Percentiles rank a stretch among this genome's conserved stretches.
Conservation (phyloP, 2,329 filamentous ascomycete species). For the Alternaria ventricosa region DNA sequence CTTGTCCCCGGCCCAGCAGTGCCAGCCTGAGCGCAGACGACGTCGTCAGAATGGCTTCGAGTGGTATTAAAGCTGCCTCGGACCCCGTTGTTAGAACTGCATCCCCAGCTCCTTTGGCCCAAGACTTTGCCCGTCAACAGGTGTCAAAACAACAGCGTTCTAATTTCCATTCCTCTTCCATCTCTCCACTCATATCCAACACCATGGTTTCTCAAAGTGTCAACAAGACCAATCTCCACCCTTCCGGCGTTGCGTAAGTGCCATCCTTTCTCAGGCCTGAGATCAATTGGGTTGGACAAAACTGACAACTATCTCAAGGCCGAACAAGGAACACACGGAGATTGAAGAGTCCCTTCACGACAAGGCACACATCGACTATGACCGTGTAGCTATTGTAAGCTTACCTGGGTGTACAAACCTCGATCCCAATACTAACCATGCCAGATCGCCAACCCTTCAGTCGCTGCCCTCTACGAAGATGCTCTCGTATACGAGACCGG, state of each 20-base stretch:
- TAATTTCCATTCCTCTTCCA: conserved; percentile 66
- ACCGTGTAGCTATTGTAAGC: conserved; percentile 94
- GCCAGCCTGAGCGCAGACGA: conserved; percentile 27
- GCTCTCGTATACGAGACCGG: conserved; percentile 97
- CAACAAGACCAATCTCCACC: conserved; percentile 93
- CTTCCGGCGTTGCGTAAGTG: conserved; percentile 85
- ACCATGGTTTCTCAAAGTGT: conserved; percentile 63
- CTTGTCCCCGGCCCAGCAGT: conserved; percentile 29
- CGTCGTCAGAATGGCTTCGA: conserved; percentile 41
- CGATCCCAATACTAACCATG: conserved; percentile 18
- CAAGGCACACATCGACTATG: conserved; percentile 98
- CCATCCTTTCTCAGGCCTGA: conserved; percentile 5
- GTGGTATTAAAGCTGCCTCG: conserved; percentile 46
- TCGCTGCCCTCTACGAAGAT: conserved; percentile 97
- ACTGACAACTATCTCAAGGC: conserved; percentile 59
- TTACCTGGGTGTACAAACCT: neutral
- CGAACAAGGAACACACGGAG: conserved; percentile 88
- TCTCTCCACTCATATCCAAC: conserved; percentile 46
- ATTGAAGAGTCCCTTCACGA: conserved; percentile 98
- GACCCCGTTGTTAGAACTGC: conserved; percentile 45
- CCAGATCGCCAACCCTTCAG: conserved; percentile 86
- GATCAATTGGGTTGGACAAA: neutral
- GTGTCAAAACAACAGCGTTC: conserved; percentile 63
- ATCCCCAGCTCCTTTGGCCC: conserved; percentile 57
- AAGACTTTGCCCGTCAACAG: conserved; percentile 65